These are phyloP conservation scores for Trypanosoma theileri DNA, from an alignment of 208 protist genomes.

Conservation along the genomic window DNA sequence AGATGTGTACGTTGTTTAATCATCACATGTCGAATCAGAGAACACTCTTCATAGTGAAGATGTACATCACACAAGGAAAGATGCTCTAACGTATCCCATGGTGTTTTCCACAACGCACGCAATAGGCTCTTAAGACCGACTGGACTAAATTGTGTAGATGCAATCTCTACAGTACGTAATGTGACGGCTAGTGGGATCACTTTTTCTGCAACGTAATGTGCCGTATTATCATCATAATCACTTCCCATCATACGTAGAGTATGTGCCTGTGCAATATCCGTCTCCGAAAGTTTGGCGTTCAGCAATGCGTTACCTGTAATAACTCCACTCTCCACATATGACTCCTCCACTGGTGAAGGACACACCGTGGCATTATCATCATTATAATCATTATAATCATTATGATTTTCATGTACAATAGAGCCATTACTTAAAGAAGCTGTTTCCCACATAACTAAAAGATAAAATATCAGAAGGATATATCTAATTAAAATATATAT, in stretches of 20 bases:
- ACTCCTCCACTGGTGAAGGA: neutral
- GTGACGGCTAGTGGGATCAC: conserved; percentile 6
- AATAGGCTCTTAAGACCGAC: conserved; percentile 2
- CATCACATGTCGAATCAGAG: conserved; percentile 11
- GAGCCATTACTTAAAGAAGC: too few relatives aligned
- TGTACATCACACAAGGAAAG: conserved; percentile 26
- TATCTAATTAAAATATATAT: too few relatives aligned
- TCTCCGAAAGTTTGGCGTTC: neutral
- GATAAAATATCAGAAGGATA: too few relatives aligned
- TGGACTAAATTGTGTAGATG: conserved; percentile 14
- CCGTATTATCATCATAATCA: conserved; percentile 18
- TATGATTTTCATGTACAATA: neutral
- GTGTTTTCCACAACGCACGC: neutral
- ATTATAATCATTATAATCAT: neutral
- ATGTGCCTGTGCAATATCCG: conserved; percentile 7
- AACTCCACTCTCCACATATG: neutral
- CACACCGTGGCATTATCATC: neutral
- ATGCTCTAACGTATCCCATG: conserved; percentile 14
- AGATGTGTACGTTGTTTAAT: conserved; percentile 21
- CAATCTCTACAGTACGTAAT: conserved; percentile 12
- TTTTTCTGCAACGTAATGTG: conserved; percentile 12
- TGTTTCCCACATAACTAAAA: too few relatives aligned
- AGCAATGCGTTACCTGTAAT: conserved; percentile 10
- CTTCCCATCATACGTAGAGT: conserved; percentile 15
- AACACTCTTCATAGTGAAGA: conserved; percentile 29